Percentiles rank a stretch among this genome's conserved stretches.
phyloP scores from a whole-genome alignment of 1,284 basidiomycete genomes.

The Blastosporella zonata region DNA sequence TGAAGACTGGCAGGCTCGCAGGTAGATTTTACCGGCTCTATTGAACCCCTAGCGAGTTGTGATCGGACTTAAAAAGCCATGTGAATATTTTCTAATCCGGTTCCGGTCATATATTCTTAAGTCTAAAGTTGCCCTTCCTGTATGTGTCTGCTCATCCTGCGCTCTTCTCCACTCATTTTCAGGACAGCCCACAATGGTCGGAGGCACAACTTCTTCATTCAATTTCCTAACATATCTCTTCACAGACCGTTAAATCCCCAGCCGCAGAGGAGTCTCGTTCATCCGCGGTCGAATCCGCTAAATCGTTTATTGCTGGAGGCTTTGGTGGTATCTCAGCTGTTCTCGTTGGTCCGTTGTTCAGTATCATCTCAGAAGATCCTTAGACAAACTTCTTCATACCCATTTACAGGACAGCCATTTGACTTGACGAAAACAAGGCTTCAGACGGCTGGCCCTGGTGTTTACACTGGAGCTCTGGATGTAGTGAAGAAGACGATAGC shows the following conservation, averaged over 20 bases:
- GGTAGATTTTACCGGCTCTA: too few relatives aligned
- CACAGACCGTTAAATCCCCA: constrained; percentile 27
- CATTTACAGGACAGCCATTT: constrained; percentile 83
- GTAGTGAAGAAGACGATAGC: constrained; percentile 90
- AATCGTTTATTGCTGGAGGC: constrained; percentile 89
- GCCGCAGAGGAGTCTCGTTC: constrained; percentile 28
- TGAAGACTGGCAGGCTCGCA: too few relatives aligned
- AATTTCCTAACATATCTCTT: not conserved
- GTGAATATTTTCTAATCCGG: constrained; percentile 7
- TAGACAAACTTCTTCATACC: constrained; percentile 31
- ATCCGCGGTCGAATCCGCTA: constrained; percentile 60
- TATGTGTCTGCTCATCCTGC: constrained; percentile 4
- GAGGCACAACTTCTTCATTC: not conserved
- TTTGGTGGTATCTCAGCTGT: constrained; percentile 88
- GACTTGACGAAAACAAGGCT: constrained; percentile 96
- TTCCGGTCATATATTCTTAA: too few relatives aligned
- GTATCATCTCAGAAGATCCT: not conserved
- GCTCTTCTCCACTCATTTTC: not conserved
- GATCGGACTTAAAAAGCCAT: constrained; percentile 8
- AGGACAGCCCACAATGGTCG: constrained; percentile 14
- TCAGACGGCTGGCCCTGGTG: constrained; percentile 89
- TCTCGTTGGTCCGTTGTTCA: constrained; percentile 64
- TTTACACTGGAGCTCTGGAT: constrained; percentile 91
- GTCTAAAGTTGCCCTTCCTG: not conserved
- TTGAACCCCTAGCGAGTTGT: too few relatives aligned